Percentiles rank a stretch among this genome's conserved stretches.
Evolutionary conservation across 768 basidiomycete genomes (phyloP).

Genomic region (Multifurca ochricompacta): DNA sequence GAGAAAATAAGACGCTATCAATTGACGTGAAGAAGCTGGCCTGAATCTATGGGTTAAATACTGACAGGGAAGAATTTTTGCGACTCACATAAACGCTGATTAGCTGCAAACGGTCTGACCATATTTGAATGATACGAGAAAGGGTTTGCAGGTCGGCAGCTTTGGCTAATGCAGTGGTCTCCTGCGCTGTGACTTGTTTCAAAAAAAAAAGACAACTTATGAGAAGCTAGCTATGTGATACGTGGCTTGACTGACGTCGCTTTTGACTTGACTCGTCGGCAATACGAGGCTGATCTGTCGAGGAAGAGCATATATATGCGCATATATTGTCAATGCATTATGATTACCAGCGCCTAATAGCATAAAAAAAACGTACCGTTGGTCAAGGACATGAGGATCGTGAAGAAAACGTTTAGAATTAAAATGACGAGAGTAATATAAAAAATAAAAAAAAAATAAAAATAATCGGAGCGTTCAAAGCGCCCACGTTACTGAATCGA

Average conservation of each 20-base stretch:
- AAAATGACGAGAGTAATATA: no score
- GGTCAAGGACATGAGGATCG: not conserved
- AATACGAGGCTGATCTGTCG: not conserved
- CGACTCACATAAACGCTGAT: constrained; percentile 15
- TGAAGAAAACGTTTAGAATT: not conserved
- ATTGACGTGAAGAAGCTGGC: constrained; percentile 18
- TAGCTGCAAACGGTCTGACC: constrained; percentile 13
- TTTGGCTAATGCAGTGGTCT: not conserved
- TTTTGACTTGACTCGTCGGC: not conserved
- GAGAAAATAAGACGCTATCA: constrained; percentile 17
- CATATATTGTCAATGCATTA: not conserved
- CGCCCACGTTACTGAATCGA: no score
- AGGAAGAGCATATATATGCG: not conserved
- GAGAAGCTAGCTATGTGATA: not conserved
- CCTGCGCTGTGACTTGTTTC: not conserved
- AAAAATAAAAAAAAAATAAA: no score
- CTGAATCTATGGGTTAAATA: constrained; percentile 1
- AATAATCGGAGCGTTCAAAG: no score
- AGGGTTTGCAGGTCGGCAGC: constrained; percentile 10
- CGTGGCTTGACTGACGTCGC: not conserved
- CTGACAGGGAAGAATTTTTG: not conserved
- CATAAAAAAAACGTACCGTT: not conserved
- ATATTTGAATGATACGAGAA: constrained; percentile 9
- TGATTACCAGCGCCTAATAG: not conserved
- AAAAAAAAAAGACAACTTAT: not conserved